Evolutionary conservation across 768 basidiomycete genomes (phyloP).

Genomic region (Imleria badia): DNA sequence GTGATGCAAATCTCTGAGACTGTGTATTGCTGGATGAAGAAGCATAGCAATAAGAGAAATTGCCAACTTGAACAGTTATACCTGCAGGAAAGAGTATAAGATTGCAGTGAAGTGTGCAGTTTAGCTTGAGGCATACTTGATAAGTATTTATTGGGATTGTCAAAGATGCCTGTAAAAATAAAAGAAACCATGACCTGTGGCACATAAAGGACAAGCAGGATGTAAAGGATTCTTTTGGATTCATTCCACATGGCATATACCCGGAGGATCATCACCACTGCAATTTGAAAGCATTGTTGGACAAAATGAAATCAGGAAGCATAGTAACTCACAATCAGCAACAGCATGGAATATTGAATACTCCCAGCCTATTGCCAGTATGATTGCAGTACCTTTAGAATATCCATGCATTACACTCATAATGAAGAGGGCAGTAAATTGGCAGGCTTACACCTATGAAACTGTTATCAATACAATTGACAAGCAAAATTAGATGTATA

Average conservation of each 20-base stretch:
- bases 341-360: constrained; percentile 6
- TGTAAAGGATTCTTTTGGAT: constrained; percentile 5
- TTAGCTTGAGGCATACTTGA: neutral
- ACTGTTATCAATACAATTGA: neutral
- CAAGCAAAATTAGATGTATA: neutral
- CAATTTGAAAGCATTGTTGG: neutral
- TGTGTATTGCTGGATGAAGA: neutral
- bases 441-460: constrained; percentile 9
- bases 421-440: too few relatives aligned
- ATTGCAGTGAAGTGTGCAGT: neutral
- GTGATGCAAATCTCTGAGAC: neutral
- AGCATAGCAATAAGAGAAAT: neutral
- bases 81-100: neutral
- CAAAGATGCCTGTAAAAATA: neutral
- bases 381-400: constrained; percentile 3
- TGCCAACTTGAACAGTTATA: neutral
- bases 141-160: constrained; percentile 1
- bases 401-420: neutral
- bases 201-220: constrained; percentile 5
- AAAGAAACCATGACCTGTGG: neutral
- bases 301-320: too few relatives aligned
- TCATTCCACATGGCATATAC: constrained; percentile 15
- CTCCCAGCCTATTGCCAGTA: neutral
- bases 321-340: constrained; percentile 8
- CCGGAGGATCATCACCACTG: constrained; percentile 16